Evolutionary conservation across 2,329 filamentous ascomycete genomes (phyloP), one percentile per base, ranked within the genome.

Genomic region (Zymoseptoria ardabiliae): DNA sequence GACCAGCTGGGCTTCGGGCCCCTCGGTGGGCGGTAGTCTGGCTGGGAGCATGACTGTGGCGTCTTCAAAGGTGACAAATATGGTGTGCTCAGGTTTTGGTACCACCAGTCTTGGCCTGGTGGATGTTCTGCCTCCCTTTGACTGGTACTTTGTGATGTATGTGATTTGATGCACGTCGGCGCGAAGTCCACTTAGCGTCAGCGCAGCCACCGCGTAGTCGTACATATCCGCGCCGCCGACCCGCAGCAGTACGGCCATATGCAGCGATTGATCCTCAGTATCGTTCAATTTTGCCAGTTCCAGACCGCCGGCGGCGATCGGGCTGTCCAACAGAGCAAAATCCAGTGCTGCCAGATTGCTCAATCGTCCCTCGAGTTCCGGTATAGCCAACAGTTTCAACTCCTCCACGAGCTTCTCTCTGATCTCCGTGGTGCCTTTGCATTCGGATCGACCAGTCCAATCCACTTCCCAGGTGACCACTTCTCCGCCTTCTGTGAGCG

Each of bases 381-480:
- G 76, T 4, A 70, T 61, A 51, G 82, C 80, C 10, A 80, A 75
- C 48, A 81, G 76, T 56, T 83, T 82, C 19, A 96, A 76, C 30
- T 85, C 84, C 1, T 79, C 73, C 17, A 87, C 71, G 41, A 97
- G 80, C 3, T 82, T 75, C 21, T 86, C 84, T 58, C 85, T 84
- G 59, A 86, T 79, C 71, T 96, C 89, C 21, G 86, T 79, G 62
- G 93, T 90, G 23, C 82, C 82, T 53, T 88, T 82, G 53, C 90
- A 81, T 50, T 89, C 85, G 70, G 91, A 87, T 65, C 92, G 90
- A 35, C 92, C 92, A 61, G 89, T 90, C 73, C 93, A 90, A 69
- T 93, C 91, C 50, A 97, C 81, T 70, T 88, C 89, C 94, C 94
- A 99, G 7, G 87, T 82, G 67, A 95, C 88, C 23, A 99, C 77